Evolutionary conservation across 2,329 filamentous ascomycete species (phyloP), one percentile per base, ranked within the genome.

Genomic region (Fusarium udum): DNA sequence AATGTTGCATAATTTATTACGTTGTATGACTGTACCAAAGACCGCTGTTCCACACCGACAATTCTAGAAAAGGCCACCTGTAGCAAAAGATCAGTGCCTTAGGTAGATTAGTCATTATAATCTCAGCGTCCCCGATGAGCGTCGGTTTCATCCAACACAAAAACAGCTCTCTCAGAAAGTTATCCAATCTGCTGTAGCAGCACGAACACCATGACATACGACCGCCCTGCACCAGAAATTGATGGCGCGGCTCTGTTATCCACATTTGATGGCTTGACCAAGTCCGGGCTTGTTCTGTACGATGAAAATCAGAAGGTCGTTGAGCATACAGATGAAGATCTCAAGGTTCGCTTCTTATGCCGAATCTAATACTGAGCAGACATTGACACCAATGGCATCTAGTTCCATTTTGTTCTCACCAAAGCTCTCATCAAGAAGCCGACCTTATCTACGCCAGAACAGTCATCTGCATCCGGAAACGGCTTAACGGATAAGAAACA

Each of bases 401-500:
- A 65, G 62, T 65, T 61, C 4, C 26, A 65, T 15, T 65, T 65
- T 11, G 3, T 61, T n/a, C 48, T 61, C n/a, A 65, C 56, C 7
- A 36, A 43, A 22, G 56, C 62, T 22, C 62, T 65, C 22, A 26
- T 60, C 8, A 61, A 53, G 22, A 65, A 65, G n/a, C 62, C 56
- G 16, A 65, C 39, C 16, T 45, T 65, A 10, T 37, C 57, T 4
- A 40, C 56, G 24, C 14, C 48, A 9, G 22, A 40, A 5, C 22
- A 51, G 26, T 8, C 18, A 13, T 37, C 45, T 26, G 5, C 2
- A 13, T 4, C 26, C 3, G 2, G 10, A 18, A 26, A 7, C 2
- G 16, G 16, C 36, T 16, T 34, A 12, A 24, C 39, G 11, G 26
- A 26, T 26, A 26, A 6, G 4, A 20, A 31, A n/a, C 18, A n/a